phyloP scores from a whole-genome alignment of 805 yeast species.

The Candida argentea region DNA sequence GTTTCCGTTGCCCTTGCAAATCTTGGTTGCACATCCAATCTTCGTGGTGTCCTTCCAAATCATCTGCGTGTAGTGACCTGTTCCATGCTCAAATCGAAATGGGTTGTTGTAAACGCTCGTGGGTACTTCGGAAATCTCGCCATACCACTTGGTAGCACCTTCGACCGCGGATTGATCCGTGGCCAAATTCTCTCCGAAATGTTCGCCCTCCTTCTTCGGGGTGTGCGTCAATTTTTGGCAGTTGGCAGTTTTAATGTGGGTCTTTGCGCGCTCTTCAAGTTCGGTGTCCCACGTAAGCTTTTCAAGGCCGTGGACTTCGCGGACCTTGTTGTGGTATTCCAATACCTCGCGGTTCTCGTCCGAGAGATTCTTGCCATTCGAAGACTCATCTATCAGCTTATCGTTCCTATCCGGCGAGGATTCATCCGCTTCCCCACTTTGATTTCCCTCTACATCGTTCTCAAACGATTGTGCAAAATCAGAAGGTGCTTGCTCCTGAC shows the following conservation, averaged over 20 bases:
- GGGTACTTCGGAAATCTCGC: no score
- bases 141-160: conserved; percentile 32
- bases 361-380: no score
- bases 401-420: no score
- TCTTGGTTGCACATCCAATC: conserved; percentile 64
- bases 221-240: conserved; percentile 17
- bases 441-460: no score
- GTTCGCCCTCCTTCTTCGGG: conserved; percentile 28
- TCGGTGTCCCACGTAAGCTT: conserved; percentile 45
- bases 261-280: conserved; percentile 45
- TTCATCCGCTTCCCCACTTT: no score
- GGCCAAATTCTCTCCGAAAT: conserved; percentile 29
- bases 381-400: no score
- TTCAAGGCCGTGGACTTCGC: conserved; percentile 44
- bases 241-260: conserved; percentile 18
- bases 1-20: conserved; percentile 38
- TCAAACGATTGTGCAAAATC: no score
- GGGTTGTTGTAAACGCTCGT: no score
- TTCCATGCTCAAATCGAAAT: no score
- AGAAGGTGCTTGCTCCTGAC: no score
- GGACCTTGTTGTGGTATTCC: conserved; percentile 54
- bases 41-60: conserved; percentile 57
- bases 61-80: conserved; percentile 67
- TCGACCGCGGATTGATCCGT: conserved; percentile 15
- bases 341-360: no score